Evolutionary conservation across 208 protist genomes (phyloP).

Genomic region (Trichomonas gallinae): DNA sequence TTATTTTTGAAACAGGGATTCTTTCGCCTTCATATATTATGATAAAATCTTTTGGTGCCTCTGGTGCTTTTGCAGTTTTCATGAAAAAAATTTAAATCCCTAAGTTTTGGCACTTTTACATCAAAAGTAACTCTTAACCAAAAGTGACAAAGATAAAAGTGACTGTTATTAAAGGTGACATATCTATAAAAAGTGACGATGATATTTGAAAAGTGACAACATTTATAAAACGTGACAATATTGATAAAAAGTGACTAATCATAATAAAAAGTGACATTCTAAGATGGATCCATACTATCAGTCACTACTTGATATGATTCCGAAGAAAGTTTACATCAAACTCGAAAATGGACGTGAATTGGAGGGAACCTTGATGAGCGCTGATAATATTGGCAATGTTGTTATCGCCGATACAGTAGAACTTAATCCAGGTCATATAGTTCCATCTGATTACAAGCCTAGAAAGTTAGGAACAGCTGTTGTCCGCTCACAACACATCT

Average conservation of each 20-base stretch:
- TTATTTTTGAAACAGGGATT: neutral
- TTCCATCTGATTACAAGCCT: neutral
- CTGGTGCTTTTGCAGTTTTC: neutral
- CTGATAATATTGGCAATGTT: neutral
- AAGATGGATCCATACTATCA: neutral
- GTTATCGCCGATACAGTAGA: neutral
- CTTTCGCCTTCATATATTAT: neutral
- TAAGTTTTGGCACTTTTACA: too few species aligned
- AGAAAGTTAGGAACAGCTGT: neutral
- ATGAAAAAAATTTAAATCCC: neutral
- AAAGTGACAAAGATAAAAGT: too few species aligned
- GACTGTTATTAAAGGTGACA: too few species aligned
- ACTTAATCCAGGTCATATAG: neutral
- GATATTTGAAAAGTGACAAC: too few species aligned
- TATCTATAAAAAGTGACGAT: too few species aligned
- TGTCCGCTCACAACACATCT: neutral
- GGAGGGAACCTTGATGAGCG: neutral
- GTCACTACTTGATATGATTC: neutral
- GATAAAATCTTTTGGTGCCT: neutral
- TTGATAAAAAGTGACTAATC: too few species aligned
- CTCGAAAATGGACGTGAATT: neutral
- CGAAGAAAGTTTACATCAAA: neutral
- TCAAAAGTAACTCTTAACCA: too few species aligned
- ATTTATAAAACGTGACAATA: too few species aligned
- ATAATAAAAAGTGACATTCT: neutral